These are phyloP conservation scores for Tulasnella sp. DNA, from an alignment of 768 basidiomycete species.

Conservation along the genomic window DNA sequence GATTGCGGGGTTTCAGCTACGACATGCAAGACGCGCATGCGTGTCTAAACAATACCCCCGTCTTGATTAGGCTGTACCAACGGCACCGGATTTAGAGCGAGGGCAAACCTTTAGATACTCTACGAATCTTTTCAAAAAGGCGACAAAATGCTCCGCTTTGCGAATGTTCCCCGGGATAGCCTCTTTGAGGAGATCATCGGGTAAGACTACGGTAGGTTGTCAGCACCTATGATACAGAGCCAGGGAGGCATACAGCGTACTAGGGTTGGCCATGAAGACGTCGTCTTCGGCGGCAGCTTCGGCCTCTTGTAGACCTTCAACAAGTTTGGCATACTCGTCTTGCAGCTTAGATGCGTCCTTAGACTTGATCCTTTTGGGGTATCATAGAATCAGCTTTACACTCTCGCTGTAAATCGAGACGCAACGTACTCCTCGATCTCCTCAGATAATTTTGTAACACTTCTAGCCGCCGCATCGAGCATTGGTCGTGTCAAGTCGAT, in stretches of 20 bases:
- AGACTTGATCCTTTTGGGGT: slow-evolving; percentile 65
- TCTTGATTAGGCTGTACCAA: neutral
- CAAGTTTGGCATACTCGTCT: slow-evolving; percentile 91
- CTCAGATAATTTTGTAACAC: slow-evolving; percentile 74
- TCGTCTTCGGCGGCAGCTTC: slow-evolving; percentile 54
- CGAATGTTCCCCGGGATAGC: slow-evolving; percentile 97
- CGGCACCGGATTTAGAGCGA: neutral
- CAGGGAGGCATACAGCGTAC: slow-evolving; percentile 33
- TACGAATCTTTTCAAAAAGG: slow-evolving; percentile 94
- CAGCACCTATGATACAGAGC: neutral
- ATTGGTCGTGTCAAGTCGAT: slow-evolving; percentile 96
- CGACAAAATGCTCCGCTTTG: slow-evolving; percentile 98
- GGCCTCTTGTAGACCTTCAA: slow-evolving; percentile 84
- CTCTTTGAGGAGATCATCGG: slow-evolving; percentile 89
- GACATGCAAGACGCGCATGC: slow-evolving; percentile 98
- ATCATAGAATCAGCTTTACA: no score
- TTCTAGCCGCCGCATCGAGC: slow-evolving; percentile 88
- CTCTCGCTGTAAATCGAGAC: no score
- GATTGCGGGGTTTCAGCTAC: slow-evolving; percentile 97
- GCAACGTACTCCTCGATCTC: slow-evolving; percentile 99
- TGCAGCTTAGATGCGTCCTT: slow-evolving; percentile 91
- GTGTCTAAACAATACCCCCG: slow-evolving; percentile 45
- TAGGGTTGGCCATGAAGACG: slow-evolving; percentile 74
- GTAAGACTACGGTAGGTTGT: slow-evolving; percentile 47
- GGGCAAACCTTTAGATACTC: slow-evolving; percentile 84